Conservation (phyloP, 1,139 yeast species). For the Sugiyamaella neomexicana region DNA sequence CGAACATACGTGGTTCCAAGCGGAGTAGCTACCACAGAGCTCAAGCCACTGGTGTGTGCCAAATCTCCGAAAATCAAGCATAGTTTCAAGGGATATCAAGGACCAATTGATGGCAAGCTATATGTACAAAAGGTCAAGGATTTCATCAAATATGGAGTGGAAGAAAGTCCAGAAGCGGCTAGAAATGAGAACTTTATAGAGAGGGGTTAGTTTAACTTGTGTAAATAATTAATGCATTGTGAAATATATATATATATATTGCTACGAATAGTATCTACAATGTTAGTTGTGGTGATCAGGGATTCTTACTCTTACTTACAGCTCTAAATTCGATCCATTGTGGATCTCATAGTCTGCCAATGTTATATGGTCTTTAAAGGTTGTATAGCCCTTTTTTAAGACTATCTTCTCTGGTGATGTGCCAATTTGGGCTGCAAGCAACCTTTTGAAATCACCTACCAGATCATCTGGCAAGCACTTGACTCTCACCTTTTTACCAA, state of each 20-base stretch:
- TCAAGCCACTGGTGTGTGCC: slow-evolving; percentile 74
- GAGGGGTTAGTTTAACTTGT: slow-evolving; percentile 34
- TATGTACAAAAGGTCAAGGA: slow-evolving; percentile 73
- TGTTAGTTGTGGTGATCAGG: not conserved
- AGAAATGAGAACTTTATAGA: slow-evolving; percentile 30
- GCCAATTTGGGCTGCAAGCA: slow-evolving; percentile 80
- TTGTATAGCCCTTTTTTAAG: slow-evolving; percentile 53
- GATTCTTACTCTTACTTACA: slow-evolving; percentile 48
- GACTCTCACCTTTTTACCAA: slow-evolving; percentile 85
- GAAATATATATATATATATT: not conserved
- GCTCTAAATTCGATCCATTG: slow-evolving; percentile 82
- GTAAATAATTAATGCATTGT: slow-evolving; percentile 8
- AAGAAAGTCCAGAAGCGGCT: slow-evolving; percentile 36
- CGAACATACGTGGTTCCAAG: slow-evolving; percentile 87
- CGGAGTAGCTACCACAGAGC: slow-evolving; percentile 41
- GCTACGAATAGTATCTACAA: slow-evolving; percentile 10
- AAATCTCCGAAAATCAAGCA: slow-evolving; percentile 71
- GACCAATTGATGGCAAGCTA: slow-evolving; percentile 71
- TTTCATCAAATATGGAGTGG: slow-evolving; percentile 69
- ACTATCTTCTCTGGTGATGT: slow-evolving; percentile 63
- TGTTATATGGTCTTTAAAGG: slow-evolving; percentile 84
- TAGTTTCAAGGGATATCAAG: slow-evolving; percentile 65
- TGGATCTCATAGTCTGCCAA: slow-evolving; percentile 92
- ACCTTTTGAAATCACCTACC: slow-evolving; percentile 87
- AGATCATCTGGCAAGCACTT: slow-evolving; percentile 81